Conservation (phyloP, 2,329 filamentous ascomycete species). For the Juglanconis oblonga region DNA sequence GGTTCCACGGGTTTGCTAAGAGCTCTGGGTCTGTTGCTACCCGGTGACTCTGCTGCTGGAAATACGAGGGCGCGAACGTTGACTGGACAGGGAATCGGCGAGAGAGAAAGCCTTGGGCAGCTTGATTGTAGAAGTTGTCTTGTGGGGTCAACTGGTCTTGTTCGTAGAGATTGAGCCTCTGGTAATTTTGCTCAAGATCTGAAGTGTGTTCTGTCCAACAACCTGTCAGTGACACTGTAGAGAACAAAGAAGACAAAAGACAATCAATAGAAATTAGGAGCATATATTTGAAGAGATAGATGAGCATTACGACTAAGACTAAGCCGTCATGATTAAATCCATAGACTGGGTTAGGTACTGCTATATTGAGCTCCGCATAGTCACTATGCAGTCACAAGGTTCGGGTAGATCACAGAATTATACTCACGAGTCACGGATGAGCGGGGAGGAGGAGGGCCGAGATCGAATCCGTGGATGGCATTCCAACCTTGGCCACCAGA, state of each 20-base stretch:
- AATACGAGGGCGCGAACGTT: neutral
- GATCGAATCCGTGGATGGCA: neutral
- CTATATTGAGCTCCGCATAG: neutral
- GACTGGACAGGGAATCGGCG: neutral
- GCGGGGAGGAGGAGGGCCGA: neutral
- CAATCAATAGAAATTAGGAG: neutral
- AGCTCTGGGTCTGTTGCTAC: neutral
- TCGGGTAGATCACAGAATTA: neutral
- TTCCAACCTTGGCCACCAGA: slow-evolving; percentile 2
- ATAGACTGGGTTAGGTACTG: neutral
- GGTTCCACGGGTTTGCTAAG: neutral
- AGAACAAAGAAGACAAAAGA: neutral
- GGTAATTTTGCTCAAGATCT: neutral
- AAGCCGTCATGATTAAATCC: neutral
- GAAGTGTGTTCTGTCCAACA: neutral
- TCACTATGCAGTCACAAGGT: neutral
- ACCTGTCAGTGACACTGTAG: neutral
- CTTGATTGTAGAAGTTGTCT: neutral
- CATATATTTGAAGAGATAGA: neutral
- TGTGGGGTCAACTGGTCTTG: neutral
- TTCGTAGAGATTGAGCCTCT: neutral
- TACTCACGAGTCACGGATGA: slow-evolving; percentile 2
- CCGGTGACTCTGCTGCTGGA: neutral
- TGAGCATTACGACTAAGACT: neutral
- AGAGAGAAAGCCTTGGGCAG: neutral